Base-by-base conservation (phyloP, 2,329 filamentous ascomycete genomes). In the Taxawa tesnikishii region DNA sequence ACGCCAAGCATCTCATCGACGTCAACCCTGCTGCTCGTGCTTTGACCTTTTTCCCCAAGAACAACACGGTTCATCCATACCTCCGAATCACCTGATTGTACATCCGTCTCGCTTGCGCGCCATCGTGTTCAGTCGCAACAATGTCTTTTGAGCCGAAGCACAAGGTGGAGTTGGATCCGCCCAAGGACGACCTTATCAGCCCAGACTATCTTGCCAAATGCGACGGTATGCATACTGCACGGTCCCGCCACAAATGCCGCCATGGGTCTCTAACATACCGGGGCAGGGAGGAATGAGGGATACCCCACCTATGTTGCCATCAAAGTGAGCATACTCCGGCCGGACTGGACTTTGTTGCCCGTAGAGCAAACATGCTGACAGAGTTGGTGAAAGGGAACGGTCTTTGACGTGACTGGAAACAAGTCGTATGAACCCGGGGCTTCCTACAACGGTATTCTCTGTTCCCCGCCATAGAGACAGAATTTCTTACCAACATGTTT, bases 331-430 rank as follows among this genome's bases (percentile, higher is more conserved):
- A 3, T n/a, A 25, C 8, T 14, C 11, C 3, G n/a, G n/a, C n/a
- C n/a, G n/a, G n/a, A n/a, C n/a, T n/a, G n/a, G n/a, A n/a, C n/a
- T n/a, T n/a, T n/a, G n/a, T n/a, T n/a, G n/a, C n/a, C n/a, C n/a
- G n/a, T n/a, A n/a, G n/a, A n/a, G n/a, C n/a, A n/a, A n/a, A n/a
- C n/a, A n/a, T n/a, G 8, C 26, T 36, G 12, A 32, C 15, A 18
- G n/a, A 8, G 26, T 8, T 21, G 24, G 25, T 17, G 24, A 13
- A 37, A 94, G 79, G 88, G 90, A 46, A 83, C 80, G 39, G 79
- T 98, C 32, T 98, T 94, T 51, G 88, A 98, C 51, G 90, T 98
- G 38, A 84, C 75, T 15, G 82, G 79, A 31, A 98, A 96, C 58
- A 76, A 81, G 43, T 76, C 82, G 11, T 98, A 98, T 55, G 75